Base-by-base conservation (phyloP, 495 filamentous ascomycete genomes). In the Penicillium verhagenii region DNA sequence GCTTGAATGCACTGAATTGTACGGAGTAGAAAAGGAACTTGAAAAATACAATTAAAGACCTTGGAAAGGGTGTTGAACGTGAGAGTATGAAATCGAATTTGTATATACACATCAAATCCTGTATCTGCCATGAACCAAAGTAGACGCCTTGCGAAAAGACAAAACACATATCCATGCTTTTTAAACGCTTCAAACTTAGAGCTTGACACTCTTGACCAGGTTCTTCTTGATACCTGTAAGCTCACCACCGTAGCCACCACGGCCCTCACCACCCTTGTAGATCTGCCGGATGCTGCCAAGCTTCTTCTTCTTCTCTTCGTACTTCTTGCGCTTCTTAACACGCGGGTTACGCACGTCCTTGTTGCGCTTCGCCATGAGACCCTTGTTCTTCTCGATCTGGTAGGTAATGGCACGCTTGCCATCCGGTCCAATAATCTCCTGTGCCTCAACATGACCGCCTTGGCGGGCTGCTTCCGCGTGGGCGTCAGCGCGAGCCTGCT, bases 261-360 rank as follows among this genome's bases (percentile, higher is more conserved):
- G 83, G 47, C 86, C 85, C 72, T 96, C 89, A 29, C 91, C 93
- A 62, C 91, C 93, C 74, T 88, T 89, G 72, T 91, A 98, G 35
- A 91, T 74, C 35, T 88, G 79, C 78, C 85, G 90, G 68, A 89
- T 84, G 68, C 86, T 92, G 45, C 80, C 81, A 69, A 97, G 71
- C 81, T 97, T 97, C 86, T 95, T 96, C 80, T 90, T 86, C 80
- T 95, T 96, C 43, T 89, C 85, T 61, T 93, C 91, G 72, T 80
- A 98, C 83, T 85, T 90, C 83, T 88, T 88, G 73, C 89, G 82
- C 88, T 97, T 98, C 87, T 97, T 98, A 50, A 98, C 92, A 71
- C 94, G 80, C 13, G 95, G 94, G 73, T 98, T 98, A 56, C 94
- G 80, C 44, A 89, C 84, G 50, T 94, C 90, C 82, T 97, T 97